These are phyloP conservation scores for Ganoderma resinaceum DNA, from an alignment of 1,284 basidiomycete genomes.

Conservation along the genomic window DNA sequence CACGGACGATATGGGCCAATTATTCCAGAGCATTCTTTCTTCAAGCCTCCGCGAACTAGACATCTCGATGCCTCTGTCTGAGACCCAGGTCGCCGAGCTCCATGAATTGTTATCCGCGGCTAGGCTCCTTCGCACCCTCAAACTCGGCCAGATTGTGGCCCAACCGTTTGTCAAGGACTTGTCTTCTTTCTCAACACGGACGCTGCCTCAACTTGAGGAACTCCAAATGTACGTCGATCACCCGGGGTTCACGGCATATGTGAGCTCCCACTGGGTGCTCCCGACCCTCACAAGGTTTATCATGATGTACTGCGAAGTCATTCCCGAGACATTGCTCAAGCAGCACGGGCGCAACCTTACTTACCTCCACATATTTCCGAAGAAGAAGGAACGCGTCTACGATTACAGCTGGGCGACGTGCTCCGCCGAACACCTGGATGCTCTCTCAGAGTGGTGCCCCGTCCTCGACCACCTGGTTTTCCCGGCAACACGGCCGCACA, in stretches of 20 bases:
- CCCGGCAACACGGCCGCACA: background rate
- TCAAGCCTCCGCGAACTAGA: constrained; percentile 18
- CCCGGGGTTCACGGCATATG: background rate
- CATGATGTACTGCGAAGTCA: background rate
- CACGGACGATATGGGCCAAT: background rate
- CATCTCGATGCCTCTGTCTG: constrained; percentile 16
- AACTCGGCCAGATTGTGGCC: background rate
- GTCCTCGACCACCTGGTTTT: constrained; percentile 24
- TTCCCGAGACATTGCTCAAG: constrained; percentile 14
- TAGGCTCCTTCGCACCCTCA: constrained; percentile 7
- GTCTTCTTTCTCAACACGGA: background rate
- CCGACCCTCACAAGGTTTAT: constrained; percentile 17
- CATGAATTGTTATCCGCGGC: constrained; percentile 16
- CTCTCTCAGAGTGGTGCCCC: constrained; percentile 12
- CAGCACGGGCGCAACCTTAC: constrained; percentile 15
- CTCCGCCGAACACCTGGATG: background rate
- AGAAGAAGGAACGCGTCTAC: background rate
- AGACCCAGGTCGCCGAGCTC: constrained; percentile 2
- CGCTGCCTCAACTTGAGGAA: constrained; percentile 8
- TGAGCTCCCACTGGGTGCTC: constrained; percentile 15
- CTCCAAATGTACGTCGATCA: constrained; percentile 13
- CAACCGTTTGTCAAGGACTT: background rate
- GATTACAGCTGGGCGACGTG: constrained; percentile 10
- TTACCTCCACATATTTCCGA: constrained; percentile 23
- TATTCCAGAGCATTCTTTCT: constrained; percentile 4